Percentiles rank a stretch among this genome's conserved stretches.
These are phyloP conservation scores for Aegilops umbellulata DNA, from an alignment of 176 grass and related monocot genomes.

Conservation along the genomic window DNA sequence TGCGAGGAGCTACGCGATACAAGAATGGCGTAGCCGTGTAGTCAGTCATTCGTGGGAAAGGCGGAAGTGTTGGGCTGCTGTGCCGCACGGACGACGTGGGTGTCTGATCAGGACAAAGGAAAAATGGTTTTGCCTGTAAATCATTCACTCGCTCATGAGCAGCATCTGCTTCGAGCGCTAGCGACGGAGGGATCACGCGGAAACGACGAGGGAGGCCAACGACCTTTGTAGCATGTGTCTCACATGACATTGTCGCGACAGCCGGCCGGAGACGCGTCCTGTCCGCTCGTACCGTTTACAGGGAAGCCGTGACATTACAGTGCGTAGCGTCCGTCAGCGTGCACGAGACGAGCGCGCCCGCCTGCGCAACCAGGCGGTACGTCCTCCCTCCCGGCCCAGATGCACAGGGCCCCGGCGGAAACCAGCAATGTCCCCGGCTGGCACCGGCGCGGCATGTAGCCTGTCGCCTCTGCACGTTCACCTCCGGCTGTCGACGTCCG, in stretches of 20 bases:
- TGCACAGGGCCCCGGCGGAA: background rate
- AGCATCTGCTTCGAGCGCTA: too few relatives aligned
- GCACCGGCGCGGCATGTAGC: background rate
- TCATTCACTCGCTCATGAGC: too few relatives aligned
- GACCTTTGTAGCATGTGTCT: conserved; percentile 2
- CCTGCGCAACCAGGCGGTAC: background rate
- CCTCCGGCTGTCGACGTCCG: background rate
- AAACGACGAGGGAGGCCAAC: background rate
- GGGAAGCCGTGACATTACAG: conserved; percentile 26
- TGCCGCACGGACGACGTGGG: too few relatives aligned
- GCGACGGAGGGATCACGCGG: background rate
- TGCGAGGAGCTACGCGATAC: too few relatives aligned
- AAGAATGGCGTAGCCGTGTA: too few relatives aligned
- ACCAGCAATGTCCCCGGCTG: conserved; percentile 16
- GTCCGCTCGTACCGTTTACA: conserved; percentile 24
- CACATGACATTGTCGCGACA: conserved; percentile 18
- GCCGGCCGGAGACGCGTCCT: conserved; percentile 2
- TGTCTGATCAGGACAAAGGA: too few relatives aligned
- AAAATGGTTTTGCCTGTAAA: too few relatives aligned
- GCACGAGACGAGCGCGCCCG: background rate
- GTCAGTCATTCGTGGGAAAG: too few relatives aligned
- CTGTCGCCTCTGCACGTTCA: background rate
- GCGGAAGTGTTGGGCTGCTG: too few relatives aligned
- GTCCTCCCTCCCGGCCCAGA: background rate
- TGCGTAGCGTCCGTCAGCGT: background rate